A percentile compares a stretch with the other conserved stretches of the same genome.
Evolutionary conservation across 2,329 filamentous ascomycete species (phyloP).

Genomic region (Colletotrichum filicis): DNA sequence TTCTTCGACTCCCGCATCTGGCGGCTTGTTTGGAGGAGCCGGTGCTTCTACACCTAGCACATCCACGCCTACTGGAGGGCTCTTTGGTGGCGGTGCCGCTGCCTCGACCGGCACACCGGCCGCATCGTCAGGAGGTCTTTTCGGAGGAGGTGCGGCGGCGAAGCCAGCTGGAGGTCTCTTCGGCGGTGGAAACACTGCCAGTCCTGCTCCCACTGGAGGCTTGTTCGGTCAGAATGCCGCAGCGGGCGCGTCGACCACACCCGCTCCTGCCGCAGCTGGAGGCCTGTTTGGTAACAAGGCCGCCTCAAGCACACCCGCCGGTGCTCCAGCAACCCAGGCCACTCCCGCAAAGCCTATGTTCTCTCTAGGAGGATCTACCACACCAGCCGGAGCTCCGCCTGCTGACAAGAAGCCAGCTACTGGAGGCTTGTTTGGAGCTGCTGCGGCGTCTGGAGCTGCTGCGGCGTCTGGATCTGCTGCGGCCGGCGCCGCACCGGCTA

Average conservation of each 20-base stretch:
- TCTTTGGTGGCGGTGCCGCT: constrained; percentile 25
- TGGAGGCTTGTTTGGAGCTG: constrained; percentile 45
- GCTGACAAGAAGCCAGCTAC: constrained; percentile 45
- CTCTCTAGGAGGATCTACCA: constrained; percentile 60
- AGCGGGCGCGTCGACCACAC: constrained; percentile 37
- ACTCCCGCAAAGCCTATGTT: constrained; percentile 62
- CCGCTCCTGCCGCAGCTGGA: constrained; percentile 37
- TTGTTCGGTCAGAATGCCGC: constrained; percentile 42
- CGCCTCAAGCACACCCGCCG: constrained; percentile 28
- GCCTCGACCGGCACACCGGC: constrained; percentile 17
- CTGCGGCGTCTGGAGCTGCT: constrained; percentile 21
- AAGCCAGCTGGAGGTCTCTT: constrained; percentile 39
- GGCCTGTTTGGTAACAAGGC: constrained; percentile 32
- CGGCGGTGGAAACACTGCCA: constrained; percentile 38
- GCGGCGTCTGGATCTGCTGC: constrained; percentile 25
- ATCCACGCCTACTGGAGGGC: constrained; percentile 36
- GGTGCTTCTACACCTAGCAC: constrained; percentile 31
- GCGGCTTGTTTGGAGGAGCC: constrained; percentile 22
- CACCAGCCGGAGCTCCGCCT: constrained; percentile 66
- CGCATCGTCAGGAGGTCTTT: constrained; percentile 33
- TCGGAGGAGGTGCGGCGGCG: constrained; percentile 37
- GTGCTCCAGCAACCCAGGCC: constrained; percentile 40
- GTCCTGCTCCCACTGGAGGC: constrained; percentile 39
- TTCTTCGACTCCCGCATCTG: constrained; percentile 25
- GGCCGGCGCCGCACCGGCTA: not conserved